These are phyloP conservation scores for Neurospora sublineolata DNA, from an alignment of 495 filamentous ascomycete genomes.

Conservation along the genomic window DNA sequence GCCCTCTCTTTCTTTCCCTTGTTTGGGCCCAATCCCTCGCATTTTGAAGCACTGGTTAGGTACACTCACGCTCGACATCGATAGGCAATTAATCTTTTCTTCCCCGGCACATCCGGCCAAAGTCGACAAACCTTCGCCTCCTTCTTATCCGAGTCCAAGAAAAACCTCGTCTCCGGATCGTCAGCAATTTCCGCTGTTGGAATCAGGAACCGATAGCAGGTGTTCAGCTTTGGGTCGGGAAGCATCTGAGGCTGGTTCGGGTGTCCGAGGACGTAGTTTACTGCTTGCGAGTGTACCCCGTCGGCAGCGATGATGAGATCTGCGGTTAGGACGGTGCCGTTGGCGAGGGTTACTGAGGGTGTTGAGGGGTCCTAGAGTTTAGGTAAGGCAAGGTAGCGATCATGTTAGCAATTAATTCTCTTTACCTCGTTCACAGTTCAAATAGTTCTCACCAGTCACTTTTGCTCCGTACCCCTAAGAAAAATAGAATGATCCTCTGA, in stretches of 20 bases:
- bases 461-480: too few relatives aligned
- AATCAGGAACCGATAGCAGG: slow-evolving; percentile 35
- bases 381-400: neutral
- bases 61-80: slow-evolving; percentile 27
- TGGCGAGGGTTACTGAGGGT: slow-evolving; percentile 27
- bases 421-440: neutral
- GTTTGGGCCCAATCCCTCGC: neutral
- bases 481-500: too few relatives aligned
- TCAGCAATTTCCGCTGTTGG: slow-evolving; percentile 21
- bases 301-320: slow-evolving; percentile 40
- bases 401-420: neutral
- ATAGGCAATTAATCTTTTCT: slow-evolving; percentile 30
- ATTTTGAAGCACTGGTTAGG: neutral
- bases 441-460: neutral
- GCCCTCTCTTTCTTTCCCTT: neutral
- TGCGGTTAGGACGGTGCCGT: slow-evolving; percentile 18
- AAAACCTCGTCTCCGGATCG: slow-evolving; percentile 21
- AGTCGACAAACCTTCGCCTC: slow-evolving; percentile 19
- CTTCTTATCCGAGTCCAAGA: slow-evolving; percentile 16
- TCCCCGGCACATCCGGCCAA: slow-evolving; percentile 8
- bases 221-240: slow-evolving; percentile 18
- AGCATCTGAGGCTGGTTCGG: slow-evolving; percentile 8
- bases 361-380: slow-evolving; percentile 18
- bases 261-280: slow-evolving; percentile 13
- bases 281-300: slow-evolving; percentile 32